Evolutionary conservation across 352 stramenopile genomes (phyloP).

Genomic region (Globisporangium abappressorium): DNA sequence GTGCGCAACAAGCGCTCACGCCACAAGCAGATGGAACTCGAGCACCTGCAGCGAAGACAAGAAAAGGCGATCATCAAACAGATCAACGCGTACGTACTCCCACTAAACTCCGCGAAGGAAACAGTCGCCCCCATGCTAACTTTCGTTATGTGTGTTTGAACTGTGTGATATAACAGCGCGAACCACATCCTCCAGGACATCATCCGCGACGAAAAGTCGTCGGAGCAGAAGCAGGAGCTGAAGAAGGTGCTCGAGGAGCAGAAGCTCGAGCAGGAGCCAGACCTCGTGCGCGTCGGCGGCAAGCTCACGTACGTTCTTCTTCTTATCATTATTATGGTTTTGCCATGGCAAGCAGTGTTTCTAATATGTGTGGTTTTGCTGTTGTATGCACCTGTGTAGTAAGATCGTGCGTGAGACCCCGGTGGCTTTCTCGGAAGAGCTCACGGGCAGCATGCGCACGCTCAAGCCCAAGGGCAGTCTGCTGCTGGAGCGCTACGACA

Average conservation of each 20-base stretch:
- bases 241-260: conserved; percentile 77
- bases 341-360: not conserved
- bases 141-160: conserved; percentile 7
- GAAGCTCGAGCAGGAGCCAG: conserved; percentile 71
- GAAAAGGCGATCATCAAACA: conserved; percentile 83
- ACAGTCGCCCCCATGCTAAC: not conserved
- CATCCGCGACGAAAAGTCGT: conserved; percentile 62
- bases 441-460: conserved; percentile 74
- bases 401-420: conserved; percentile 71
- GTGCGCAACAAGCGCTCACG: conserved; percentile 78
- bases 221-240: conserved; percentile 62
- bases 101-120: too few relatives aligned
- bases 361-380: conserved; percentile 8
- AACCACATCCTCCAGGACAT: conserved; percentile 67
- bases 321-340: not conserved
- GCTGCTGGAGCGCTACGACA: conserved; percentile 82
- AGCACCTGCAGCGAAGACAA: conserved; percentile 53
- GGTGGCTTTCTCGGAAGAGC: conserved; percentile 76
- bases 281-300: conserved; percentile 59
- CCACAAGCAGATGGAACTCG: conserved; percentile 78
- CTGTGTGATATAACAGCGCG: conserved; percentile 28
- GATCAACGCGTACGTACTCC: conserved; percentile 73
- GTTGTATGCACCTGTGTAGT: conserved; percentile 21
- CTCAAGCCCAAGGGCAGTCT: conserved; percentile 80
- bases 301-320: conserved; percentile 61